These are phyloP conservation scores for Boletus coccyginus DNA, from an alignment of 768 basidiomycete species.

Conservation along the genomic window DNA sequence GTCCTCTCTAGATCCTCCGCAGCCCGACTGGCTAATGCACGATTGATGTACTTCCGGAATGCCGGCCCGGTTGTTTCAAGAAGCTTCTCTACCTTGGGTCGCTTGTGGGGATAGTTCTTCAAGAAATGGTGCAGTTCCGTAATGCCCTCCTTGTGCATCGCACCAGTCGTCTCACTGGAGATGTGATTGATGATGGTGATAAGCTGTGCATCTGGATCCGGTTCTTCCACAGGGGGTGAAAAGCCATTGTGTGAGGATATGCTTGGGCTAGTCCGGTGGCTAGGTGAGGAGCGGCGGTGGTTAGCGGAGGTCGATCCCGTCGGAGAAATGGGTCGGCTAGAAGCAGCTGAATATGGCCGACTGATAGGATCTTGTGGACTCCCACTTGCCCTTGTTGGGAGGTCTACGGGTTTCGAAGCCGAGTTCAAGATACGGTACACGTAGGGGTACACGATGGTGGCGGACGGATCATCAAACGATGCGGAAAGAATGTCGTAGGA, in stretches of 20 bases:
- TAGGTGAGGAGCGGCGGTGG: conserved; percentile 54
- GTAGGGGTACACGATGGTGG: conserved; percentile 95
- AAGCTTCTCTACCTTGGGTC: conserved; percentile 79
- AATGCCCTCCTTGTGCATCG: conserved; percentile 90
- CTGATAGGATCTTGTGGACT: conserved; percentile 37
- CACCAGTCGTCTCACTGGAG: conserved; percentile 84
- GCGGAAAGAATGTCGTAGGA: conserved; percentile 88
- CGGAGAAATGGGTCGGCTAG: conserved; percentile 72
- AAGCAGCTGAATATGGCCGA: conserved; percentile 54
- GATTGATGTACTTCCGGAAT: conserved; percentile 88
- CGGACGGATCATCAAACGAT: conserved; percentile 94
- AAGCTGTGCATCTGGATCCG: conserved; percentile 83
- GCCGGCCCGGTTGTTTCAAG: conserved; percentile 85
- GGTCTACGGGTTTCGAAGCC: conserved; percentile 42
- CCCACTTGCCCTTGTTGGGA: conserved; percentile 20
- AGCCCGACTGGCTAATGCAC: conserved; percentile 84
- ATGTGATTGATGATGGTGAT: conserved; percentile 83
- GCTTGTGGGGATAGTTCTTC: conserved; percentile 86
- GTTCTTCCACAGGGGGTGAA: conserved; percentile 65
- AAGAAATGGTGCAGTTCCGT: conserved; percentile 93
- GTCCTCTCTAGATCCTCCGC: conserved; percentile 81
- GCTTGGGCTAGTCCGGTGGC: conserved; percentile 67
- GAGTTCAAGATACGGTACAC: conserved; percentile 90
- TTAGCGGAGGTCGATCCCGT: conserved; percentile 57
- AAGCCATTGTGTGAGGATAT: conserved; percentile 57